Evolutionary conservation across 768 basidiomycete species (phyloP).

Genomic region (Hydnum rufescens): DNA sequence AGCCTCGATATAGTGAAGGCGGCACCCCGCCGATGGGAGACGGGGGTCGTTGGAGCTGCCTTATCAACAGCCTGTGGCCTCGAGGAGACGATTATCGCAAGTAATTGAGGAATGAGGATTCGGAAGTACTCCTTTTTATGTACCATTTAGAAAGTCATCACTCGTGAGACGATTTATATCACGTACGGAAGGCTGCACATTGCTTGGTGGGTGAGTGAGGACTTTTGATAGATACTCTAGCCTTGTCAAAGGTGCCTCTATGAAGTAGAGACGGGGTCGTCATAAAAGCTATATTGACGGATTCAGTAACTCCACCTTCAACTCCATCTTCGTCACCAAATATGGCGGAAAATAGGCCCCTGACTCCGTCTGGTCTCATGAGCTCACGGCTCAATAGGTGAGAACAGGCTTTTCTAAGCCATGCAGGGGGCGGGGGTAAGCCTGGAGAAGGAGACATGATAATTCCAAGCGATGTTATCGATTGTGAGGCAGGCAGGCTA

Average conservation of each 20-base stretch:
- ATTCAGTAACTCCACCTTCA: slow-evolving; percentile 17
- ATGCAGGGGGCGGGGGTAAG: slow-evolving; percentile 26
- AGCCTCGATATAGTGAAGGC: slow-evolving; percentile 53
- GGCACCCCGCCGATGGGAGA: slow-evolving; percentile 28
- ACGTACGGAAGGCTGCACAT: slow-evolving; percentile 32
- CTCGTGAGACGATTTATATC: not conserved
- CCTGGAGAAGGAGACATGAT: slow-evolving; percentile 28
- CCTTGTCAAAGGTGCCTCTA: slow-evolving; percentile 39
- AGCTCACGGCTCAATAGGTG: slow-evolving; percentile 52
- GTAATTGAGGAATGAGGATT: slow-evolving; percentile 11
- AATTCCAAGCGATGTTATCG: slow-evolving; percentile 42
- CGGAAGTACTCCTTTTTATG: not conserved
- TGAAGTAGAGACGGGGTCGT: not conserved
- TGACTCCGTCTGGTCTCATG: slow-evolving; percentile 47
- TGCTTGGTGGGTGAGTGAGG: slow-evolving; percentile 40
- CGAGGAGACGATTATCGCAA: slow-evolving; percentile 21
- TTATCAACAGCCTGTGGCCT: too few relatives aligned
- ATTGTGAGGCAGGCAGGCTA: slow-evolving; percentile 46
- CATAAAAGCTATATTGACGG: slow-evolving; percentile 5
- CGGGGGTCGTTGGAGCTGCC: slow-evolving; percentile 3
- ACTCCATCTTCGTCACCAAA: slow-evolving; percentile 37
- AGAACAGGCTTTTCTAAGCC: slow-evolving; percentile 32
- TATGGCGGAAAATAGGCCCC: slow-evolving; percentile 45
- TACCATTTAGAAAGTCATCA: not conserved
- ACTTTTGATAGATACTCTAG: slow-evolving; percentile 52